phyloP scores from a whole-genome alignment of 176 grass and related monocot genomes.

The Phragmites australis region DNA sequence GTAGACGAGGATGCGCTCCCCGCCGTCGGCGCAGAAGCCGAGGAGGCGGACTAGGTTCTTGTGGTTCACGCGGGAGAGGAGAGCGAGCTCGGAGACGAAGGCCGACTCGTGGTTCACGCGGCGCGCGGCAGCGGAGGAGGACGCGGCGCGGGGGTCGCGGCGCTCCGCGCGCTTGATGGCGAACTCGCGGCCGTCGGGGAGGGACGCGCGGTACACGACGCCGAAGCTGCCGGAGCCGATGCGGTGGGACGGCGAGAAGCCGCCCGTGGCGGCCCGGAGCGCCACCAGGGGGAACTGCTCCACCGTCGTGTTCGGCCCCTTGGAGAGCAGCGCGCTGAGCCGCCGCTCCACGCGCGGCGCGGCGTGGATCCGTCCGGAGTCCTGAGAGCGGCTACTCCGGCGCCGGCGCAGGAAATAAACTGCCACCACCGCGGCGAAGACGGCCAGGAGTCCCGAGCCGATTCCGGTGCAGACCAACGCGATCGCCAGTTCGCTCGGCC shows the following conservation, averaged over 20 bases:
- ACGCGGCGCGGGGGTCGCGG: background rate
- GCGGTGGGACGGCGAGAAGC: conserved; percentile 58
- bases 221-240: conserved; percentile 93
- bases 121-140: conserved; percentile 23
- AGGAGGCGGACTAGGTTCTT: conserved; percentile 90
- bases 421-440: background rate
- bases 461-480: conserved; percentile 41
- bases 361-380: conserved; percentile 57
- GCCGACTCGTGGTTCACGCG: conserved; percentile 50
- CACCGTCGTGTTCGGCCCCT: conserved; percentile 78
- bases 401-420: conserved; percentile 15
- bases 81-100: conserved; percentile 74
- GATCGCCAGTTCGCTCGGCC: conserved; percentile 36
- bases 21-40: conserved; percentile 73
- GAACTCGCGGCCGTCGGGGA: conserved; percentile 73
- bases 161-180: conserved; percentile 86
- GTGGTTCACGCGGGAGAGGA: conserved; percentile 91
- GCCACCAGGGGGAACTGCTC: conserved; percentile 71
- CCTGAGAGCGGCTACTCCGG: conserved; percentile 7
- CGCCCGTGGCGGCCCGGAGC: conserved; percentile 54
- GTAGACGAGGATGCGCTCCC: conserved; percentile 85
- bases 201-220: conserved; percentile 66
- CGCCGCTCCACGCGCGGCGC: conserved; percentile 50
- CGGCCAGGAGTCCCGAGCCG: conserved; percentile 28
- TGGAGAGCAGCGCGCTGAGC: conserved; percentile 60